Evolutionary conservation across 2,329 filamentous ascomycete species (phyloP).

Genomic region (Lasiodiplodia citricola): DNA sequence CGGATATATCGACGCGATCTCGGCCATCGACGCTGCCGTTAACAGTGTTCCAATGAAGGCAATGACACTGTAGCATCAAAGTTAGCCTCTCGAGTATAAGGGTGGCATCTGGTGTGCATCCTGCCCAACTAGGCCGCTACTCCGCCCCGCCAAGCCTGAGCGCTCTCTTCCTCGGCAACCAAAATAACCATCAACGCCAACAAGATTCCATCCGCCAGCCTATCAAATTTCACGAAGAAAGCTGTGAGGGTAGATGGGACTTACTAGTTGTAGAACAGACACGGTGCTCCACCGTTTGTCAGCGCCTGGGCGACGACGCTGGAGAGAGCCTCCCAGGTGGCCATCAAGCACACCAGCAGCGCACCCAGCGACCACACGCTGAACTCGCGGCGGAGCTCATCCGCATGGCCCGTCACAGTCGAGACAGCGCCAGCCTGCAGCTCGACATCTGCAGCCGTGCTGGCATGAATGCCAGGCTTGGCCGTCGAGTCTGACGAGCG

Average conservation of each 20-base stretch:
- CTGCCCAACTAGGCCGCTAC: background rate
- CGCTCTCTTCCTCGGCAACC: conserved; percentile 32
- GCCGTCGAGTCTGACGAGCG: background rate
- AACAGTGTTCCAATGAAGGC: conserved; percentile 62
- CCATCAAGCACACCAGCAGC: conserved; percentile 57
- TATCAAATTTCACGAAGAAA: background rate
- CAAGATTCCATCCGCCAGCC: background rate
- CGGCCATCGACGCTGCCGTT: conserved; percentile 70
- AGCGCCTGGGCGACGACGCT: conserved; percentile 54
- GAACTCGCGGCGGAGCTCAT: conserved; percentile 44
- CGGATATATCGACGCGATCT: conserved; percentile 76
- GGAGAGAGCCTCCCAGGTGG: conserved; percentile 57
- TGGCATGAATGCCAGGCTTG: conserved; percentile 3
- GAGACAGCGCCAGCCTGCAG: conserved; percentile 7
- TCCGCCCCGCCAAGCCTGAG: background rate
- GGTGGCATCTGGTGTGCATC: background rate
- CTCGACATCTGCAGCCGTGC: background rate
- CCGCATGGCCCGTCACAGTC: conserved; percentile 29
- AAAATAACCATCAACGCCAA: background rate
- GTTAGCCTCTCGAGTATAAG: background rate
- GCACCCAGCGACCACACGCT: conserved; percentile 52
- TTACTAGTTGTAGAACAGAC: conserved; percentile 48
- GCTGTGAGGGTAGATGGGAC: background rate
- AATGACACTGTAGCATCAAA: conserved; percentile 35
- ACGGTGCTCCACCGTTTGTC: conserved; percentile 55